These are phyloP conservation scores for Ballota nigra DNA, from an alignment of 257 asterid species.

Conservation along the genomic window DNA sequence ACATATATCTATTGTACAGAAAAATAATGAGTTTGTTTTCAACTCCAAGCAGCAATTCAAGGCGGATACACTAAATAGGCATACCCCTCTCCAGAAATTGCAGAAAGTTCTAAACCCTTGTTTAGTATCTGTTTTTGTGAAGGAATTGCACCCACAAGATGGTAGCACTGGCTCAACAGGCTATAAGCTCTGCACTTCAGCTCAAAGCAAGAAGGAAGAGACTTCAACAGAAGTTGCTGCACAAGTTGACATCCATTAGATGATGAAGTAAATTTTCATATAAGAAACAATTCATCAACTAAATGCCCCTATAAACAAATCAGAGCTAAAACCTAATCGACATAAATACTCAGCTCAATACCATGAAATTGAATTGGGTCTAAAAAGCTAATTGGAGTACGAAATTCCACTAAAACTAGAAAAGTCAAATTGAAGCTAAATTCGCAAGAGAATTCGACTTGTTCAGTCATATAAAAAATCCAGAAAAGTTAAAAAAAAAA, in stretches of 20 bases:
- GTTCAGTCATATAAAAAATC: constrained; percentile 1
- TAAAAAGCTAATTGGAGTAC: neutral
- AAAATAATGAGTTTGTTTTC: neutral
- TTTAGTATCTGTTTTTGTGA: constrained; percentile 84
- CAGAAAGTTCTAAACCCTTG: constrained; percentile 86
- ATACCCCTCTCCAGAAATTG: constrained; percentile 90
- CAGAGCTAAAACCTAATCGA: neutral
- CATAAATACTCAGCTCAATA: constrained; percentile 6
- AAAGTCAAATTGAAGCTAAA: constrained; percentile 13
- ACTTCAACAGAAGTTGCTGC: constrained; percentile 96
- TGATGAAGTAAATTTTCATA: neutral
- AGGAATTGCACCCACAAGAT: constrained; percentile 96
- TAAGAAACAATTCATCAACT: neutral
- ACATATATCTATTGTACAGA: constrained; percentile 4
- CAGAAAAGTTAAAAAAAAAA: neutral
- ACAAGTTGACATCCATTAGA: constrained; percentile 33
- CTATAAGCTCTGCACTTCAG: constrained; percentile 96
- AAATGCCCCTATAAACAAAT: constrained; percentile 7
- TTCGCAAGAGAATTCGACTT: neutral
- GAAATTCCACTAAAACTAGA: constrained; percentile 6
- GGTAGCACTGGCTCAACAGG: constrained; percentile 95
- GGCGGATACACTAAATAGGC: constrained; percentile 22
- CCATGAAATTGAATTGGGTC: neutral
- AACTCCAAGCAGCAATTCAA: constrained; percentile 6
- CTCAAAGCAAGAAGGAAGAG: constrained; percentile 96